Evolutionary conservation across 208 protist genomes (phyloP).

Genomic region (Acanthamoeba quina): DNA sequence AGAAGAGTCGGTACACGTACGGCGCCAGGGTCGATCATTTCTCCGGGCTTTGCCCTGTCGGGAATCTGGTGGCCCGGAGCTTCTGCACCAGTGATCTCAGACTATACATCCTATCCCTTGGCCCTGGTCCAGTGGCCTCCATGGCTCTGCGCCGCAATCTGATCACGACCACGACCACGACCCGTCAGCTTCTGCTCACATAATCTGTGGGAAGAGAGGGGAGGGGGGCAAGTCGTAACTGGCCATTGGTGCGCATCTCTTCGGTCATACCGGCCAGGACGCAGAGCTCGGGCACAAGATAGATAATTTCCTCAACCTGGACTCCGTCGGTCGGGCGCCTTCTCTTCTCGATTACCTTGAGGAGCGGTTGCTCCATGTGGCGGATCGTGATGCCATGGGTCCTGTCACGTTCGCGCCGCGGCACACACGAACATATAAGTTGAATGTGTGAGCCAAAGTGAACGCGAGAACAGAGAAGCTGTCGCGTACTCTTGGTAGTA

Average conservation of each 20-base stretch:
- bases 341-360: background rate
- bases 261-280: background rate
- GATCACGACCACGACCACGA: too few species aligned
- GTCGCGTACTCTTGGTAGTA: background rate
- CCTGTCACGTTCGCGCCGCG: background rate
- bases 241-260: background rate
- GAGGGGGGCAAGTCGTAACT: background rate
- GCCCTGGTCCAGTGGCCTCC: background rate
- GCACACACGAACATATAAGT: too few species aligned
- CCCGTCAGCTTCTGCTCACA: background rate
- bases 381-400: background rate
- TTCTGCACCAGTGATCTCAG: background rate
- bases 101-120: background rate
- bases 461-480: too few species aligned
- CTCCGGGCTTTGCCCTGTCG: background rate
- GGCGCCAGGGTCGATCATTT: background rate
- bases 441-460: too few species aligned
- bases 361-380: background rate
- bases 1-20: background rate
- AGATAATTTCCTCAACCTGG: background rate
- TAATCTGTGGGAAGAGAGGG: background rate
- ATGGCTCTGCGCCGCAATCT: background rate
- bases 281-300: slow-evolving; percentile 41
- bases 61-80: background rate
- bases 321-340: background rate